phyloP scores from a whole-genome alignment of 176 grass and related monocot genomes.

The Urochloa ruziziensis region DNA sequence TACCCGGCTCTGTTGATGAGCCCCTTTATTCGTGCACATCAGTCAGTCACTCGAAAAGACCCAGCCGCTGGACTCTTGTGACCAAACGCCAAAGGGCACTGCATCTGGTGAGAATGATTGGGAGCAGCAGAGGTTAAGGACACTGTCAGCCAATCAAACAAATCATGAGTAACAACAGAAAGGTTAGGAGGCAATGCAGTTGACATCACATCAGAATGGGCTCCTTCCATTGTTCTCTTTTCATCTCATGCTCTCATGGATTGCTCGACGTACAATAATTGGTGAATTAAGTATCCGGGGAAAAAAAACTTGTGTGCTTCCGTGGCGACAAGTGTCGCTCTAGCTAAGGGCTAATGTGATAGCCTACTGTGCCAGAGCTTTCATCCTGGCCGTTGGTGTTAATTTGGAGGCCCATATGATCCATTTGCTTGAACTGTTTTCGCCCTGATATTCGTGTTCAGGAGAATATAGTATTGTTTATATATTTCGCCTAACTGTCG shows the following conservation, averaged over 20 bases:
- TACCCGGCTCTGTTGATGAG: neutral
- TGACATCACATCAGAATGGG: slow-evolving; percentile 30
- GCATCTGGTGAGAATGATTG: slow-evolving; percentile 4
- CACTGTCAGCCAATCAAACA: neutral
- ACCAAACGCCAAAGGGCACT: neutral
- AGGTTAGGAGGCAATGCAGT: slow-evolving; percentile 6
- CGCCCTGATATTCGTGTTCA: neutral
- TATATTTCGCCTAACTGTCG: neutral
- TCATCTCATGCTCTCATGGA: neutral
- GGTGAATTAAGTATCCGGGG: neutral
- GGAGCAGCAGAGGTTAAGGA: neutral
- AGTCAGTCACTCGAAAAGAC: neutral
- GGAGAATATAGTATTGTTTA: neutral
- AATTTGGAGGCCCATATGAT: neutral
- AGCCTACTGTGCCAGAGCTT: neutral
- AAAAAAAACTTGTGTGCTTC: neutral
- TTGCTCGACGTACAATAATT: slow-evolving; percentile 7
- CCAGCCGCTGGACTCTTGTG: neutral
- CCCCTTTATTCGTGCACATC: neutral
- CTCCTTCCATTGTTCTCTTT: neutral
- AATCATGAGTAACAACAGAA: neutral
- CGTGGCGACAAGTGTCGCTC: slow-evolving; percentile 6
- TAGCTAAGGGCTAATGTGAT: neutral
- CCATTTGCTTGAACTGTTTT: neutral
- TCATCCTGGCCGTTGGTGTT: neutral